phyloP scores from a whole-genome alignment of 306 rosid species.

The Citrullus amarus region DNA sequence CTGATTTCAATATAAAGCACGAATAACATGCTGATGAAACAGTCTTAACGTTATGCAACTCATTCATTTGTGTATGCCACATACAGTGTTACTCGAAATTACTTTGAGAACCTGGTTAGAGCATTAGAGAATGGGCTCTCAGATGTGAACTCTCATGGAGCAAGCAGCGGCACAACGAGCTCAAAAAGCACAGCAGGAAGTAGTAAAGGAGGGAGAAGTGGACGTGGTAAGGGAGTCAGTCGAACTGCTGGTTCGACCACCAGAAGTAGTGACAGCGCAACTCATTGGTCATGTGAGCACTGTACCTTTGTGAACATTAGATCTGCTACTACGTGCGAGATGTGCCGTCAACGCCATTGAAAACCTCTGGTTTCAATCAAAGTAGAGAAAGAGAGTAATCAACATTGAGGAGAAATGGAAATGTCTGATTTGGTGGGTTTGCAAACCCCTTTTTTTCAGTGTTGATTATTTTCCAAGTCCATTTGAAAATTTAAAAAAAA shows the following conservation, averaged over 20 bases:
- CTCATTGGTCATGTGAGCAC: constrained; percentile 38
- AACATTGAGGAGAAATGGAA: background rate
- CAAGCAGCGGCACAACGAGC: constrained; percentile 25
- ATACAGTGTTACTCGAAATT: constrained; percentile 39
- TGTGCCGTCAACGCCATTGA: constrained; percentile 23
- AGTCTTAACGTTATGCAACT: background rate
- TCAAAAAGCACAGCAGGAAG: constrained; percentile 29
- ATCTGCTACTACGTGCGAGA: constrained; percentile 26
- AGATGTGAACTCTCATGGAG: constrained; percentile 31
- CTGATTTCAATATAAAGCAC: background rate
- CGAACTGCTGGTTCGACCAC: constrained; percentile 21
- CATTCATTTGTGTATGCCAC: background rate
- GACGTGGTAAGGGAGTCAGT: constrained; percentile 28
- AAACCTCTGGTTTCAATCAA: constrained; percentile 2
- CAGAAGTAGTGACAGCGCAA: constrained; percentile 17
- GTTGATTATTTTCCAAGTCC: background rate
- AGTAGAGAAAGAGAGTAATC: background rate
- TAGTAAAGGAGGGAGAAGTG: constrained; percentile 25
- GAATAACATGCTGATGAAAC: background rate
- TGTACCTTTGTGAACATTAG: constrained; percentile 34
- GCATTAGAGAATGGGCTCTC: constrained; percentile 45
- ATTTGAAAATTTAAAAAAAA: background rate
- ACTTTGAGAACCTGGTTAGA: constrained; percentile 41
- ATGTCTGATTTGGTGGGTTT: background rate
- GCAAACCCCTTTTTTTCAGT: background rate